Percentiles rank a stretch among this genome's conserved stretches.
These are phyloP conservation scores for Ustilago trichophora DNA, from an alignment of 1,284 basidiomycete species.

Conservation along the genomic window DNA sequence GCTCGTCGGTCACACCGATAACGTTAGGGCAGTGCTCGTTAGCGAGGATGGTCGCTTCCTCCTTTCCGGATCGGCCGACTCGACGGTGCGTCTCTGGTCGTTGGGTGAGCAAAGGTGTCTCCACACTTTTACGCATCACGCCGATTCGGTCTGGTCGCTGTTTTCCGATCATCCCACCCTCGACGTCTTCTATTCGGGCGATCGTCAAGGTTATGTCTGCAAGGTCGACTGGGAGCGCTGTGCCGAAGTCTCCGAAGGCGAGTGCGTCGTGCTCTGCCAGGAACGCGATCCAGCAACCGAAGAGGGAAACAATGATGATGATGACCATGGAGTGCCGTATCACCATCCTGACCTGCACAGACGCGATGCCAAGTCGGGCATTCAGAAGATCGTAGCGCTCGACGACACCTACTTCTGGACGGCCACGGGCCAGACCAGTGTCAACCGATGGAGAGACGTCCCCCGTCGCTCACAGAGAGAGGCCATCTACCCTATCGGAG, in stretches of 20 bases:
- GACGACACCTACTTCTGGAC: slow-evolving; percentile 92
- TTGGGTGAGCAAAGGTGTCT: slow-evolving; percentile 86
- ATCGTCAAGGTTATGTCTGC: slow-evolving; percentile 86
- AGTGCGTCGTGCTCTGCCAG: slow-evolving; percentile 78
- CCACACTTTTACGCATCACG: slow-evolving; percentile 95
- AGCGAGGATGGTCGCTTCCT: slow-evolving; percentile 85
- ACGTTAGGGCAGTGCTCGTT: slow-evolving; percentile 86
- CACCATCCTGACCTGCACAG: slow-evolving; percentile 42
- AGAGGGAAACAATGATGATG: slow-evolving; percentile 1
- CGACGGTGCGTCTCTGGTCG: slow-evolving; percentile 91
- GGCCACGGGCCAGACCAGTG: slow-evolving; percentile 80
- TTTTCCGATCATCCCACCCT: slow-evolving; percentile 86
- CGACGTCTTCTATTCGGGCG: slow-evolving; percentile 94
- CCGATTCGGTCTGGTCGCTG: slow-evolving; percentile 93
- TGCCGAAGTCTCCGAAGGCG: slow-evolving; percentile 82
- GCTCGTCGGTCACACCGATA: slow-evolving; percentile 86
- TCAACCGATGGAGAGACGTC: slow-evolving; percentile 81
- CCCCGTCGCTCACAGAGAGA: slow-evolving; percentile 55
- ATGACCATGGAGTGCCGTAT: slow-evolving; percentile 1
- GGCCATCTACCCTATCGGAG: slow-evolving; percentile 47
- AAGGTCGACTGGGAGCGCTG: slow-evolving; percentile 87
- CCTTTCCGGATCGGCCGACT: slow-evolving; percentile 66
- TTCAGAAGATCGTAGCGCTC: slow-evolving; percentile 83
- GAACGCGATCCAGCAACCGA: slow-evolving; percentile 18
- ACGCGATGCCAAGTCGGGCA: slow-evolving; percentile 72